Evolutionary conservation across 176 grass and related monocot species (phyloP), one percentile per base, ranked within the genome.

Genomic region (Oryza meridionalis): DNA sequence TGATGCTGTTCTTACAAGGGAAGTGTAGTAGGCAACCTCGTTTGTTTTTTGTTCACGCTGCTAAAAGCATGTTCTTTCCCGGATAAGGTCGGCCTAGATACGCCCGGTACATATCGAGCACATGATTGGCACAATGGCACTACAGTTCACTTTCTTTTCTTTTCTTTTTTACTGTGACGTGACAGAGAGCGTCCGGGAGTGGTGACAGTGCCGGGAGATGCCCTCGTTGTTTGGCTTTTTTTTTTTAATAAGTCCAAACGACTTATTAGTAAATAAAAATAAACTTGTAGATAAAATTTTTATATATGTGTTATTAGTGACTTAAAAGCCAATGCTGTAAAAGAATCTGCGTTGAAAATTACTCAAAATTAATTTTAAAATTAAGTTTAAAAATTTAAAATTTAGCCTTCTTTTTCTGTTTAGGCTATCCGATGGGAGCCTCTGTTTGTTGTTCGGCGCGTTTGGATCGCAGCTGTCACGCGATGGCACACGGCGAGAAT

Each of bases 1-100:
- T 22, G 58, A 62, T 62, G 58, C 58, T 62, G 58, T 84, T 10
- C 82, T 84, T 84, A 29, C 82, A 58, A 68, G 82, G 73, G n/a
- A 84, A 76, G 55, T n/a, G n/a, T n/a, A n/a, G n/a, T 0, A 47
- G 13, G 1, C 68, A 42, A 38, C 68, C 68, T 42, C 35, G 35
- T 11, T 11, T 43, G 38, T 40, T 40, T 17, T 10, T 10, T 38
- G 17, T 5, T 51, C 14, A 16, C 4, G 4, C 49, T 6, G 49
- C 14, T 58, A 58, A 55, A 31, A 35, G 53, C 19, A 58, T 58
- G 53, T 58, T 58, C 53, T 42, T 12, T 22, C 5, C 8, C 11
- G 66, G 53, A 58, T 58, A 58, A 55, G 17, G 53, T 58, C 53
- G 19, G 51, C 51, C 15, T 19, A 55, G 51, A 53, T 53, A 53